Evolutionary conservation across 306 rosid species (phyloP).

Genomic region (Cucumis sativus): DNA sequence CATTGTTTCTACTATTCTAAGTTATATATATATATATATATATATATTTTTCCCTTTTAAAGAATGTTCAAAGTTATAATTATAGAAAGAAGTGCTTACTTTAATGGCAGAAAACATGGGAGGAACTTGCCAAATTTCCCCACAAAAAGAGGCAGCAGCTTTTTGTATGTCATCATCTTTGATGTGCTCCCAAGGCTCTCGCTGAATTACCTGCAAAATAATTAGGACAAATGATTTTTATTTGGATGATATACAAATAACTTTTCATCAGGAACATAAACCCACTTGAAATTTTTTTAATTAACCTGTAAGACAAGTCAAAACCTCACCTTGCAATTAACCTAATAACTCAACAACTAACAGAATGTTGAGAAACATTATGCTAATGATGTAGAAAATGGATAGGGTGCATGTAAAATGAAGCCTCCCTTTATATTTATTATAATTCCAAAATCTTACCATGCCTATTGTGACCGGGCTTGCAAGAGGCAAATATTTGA

Average conservation of each 20-base stretch:
- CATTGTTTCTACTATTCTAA: background rate
- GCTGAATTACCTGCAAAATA: constrained; percentile 74
- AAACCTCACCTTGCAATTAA: background rate
- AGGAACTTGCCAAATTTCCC: constrained; percentile 99
- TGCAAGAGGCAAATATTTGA: background rate
- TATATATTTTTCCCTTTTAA: too few relatives aligned
- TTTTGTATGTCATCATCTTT: constrained; percentile 77
- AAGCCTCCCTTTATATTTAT: background rate
- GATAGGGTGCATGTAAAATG: background rate
- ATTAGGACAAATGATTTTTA: background rate
- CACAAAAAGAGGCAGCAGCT: constrained; percentile 57
- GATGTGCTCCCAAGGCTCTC: constrained; percentile 98
- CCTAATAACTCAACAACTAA: background rate
- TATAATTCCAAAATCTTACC: background rate
- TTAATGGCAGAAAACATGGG: constrained; percentile 99
- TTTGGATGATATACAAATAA: background rate
- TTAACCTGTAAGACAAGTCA: background rate
- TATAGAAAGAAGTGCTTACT: constrained; percentile 34
- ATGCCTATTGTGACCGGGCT: background rate
- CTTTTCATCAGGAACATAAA: background rate
- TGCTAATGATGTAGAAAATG: background rate
- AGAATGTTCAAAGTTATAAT: background rate
- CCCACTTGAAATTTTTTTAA: background rate
- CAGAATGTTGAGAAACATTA: background rate
- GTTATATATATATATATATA: too few relatives aligned